Evolutionary conservation across 2,329 filamentous ascomycete species (phyloP).

Genomic region (Colletotrichum cuscutae): DNA sequence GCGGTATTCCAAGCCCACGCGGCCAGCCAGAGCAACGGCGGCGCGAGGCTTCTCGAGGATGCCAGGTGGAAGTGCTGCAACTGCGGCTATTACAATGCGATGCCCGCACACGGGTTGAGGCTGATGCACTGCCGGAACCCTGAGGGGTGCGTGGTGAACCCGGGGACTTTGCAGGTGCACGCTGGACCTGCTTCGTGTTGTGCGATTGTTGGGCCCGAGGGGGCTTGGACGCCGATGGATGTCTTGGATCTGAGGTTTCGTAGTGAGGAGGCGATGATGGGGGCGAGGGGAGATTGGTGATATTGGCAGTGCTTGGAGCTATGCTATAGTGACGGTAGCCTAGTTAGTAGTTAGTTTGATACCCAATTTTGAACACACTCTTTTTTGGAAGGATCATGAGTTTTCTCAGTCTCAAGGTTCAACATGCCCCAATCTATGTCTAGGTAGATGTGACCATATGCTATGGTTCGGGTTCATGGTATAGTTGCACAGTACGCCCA

Average conservation of each 20-base stretch:
- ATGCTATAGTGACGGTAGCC: neutral
- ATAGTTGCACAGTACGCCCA: too few species aligned
- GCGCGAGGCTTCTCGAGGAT: neutral
- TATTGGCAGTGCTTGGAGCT: neutral
- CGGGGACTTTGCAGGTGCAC: neutral
- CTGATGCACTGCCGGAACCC: constrained; percentile 1
- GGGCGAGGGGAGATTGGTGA: neutral
- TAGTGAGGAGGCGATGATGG: neutral
- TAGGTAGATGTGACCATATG: neutral
- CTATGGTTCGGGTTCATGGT: too few species aligned
- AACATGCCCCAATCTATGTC: neutral
- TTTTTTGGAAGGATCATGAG: neutral
- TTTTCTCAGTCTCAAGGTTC: neutral
- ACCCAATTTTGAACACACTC: neutral
- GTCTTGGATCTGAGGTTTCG: neutral
- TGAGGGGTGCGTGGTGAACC: neutral
- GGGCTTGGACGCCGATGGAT: neutral
- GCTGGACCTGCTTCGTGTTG: neutral
- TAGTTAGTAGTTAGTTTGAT: neutral
- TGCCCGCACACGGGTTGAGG: neutral
- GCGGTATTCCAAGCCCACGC: neutral
- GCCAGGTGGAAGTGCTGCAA: neutral
- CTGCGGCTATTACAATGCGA: neutral
- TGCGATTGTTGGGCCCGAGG: neutral
- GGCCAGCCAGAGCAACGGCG: neutral